Conservation (phyloP, 2,329 filamentous ascomycete genomes). For the Cryphonectria japonica region DNA sequence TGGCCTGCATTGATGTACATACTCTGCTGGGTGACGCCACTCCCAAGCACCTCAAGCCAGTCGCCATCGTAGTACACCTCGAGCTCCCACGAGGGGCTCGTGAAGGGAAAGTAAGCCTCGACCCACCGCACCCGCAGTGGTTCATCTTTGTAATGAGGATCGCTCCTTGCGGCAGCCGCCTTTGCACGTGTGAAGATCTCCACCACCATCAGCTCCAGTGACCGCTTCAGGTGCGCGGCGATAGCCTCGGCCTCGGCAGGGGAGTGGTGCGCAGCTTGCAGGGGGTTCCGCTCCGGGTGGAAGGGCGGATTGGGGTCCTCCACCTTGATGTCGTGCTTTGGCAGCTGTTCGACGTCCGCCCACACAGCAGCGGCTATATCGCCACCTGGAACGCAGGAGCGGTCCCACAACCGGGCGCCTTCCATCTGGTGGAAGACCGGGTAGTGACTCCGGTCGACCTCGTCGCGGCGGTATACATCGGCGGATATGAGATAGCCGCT, state of each 20-base stretch:
- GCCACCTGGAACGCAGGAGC: conserved; percentile 58
- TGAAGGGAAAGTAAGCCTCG: conserved; percentile 97
- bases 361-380: conserved; percentile 69
- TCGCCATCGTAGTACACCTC: conserved; percentile 94
- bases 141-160: conserved; percentile 60
- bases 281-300: conserved; percentile 78
- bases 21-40: conserved; percentile 83
- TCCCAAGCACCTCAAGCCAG: conserved; percentile 96
- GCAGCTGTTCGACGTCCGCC: conserved; percentile 71
- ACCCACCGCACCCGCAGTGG: conserved; percentile 90
- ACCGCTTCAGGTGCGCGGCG: conserved; percentile 82
- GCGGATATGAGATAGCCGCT: conserved; percentile 88
- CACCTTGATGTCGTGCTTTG: conserved; percentile 74
- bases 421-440: conserved; percentile 99
- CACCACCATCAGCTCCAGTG: conserved; percentile 85
- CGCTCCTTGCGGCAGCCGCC: conserved; percentile 60
- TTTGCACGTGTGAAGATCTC: conserved; percentile 84
- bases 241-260: conserved; percentile 81
- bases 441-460: conserved; percentile 93
- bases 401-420: conserved; percentile 87
- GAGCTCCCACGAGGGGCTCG: conserved; percentile 91
- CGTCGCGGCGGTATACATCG: conserved; percentile 94
- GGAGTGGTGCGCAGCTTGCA: conserved; percentile 74
- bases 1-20: conserved; percentile 78
- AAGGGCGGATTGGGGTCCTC: conserved; percentile 82